These are phyloP conservation scores for Gymnopilus junonius DNA, from an alignment of 768 basidiomycete genomes.

Conservation along the genomic window DNA sequence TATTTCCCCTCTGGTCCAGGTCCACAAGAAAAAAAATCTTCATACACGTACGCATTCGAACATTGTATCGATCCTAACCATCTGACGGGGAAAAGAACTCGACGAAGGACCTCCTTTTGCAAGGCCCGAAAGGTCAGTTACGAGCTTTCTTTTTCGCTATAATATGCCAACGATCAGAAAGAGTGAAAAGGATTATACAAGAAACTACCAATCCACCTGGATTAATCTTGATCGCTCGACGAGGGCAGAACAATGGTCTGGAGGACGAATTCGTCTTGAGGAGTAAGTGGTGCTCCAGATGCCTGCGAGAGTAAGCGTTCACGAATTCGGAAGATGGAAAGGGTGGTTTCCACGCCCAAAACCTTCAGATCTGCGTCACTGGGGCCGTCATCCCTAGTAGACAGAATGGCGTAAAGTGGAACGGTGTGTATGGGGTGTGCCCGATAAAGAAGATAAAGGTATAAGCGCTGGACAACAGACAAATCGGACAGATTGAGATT, in stretches of 20 bases:
- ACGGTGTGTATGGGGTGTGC: conserved; percentile 50
- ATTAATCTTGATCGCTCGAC: conserved; percentile 1
- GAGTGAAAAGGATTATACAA: not conserved
- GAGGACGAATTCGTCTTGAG: conserved; percentile 14
- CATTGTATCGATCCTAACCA: not conserved
- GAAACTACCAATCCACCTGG: conserved; percentile 15
- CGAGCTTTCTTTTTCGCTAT: not conserved
- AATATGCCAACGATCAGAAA: not conserved
- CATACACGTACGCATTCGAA: not conserved
- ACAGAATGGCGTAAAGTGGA: conserved; percentile 57
- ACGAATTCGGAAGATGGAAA: conserved; percentile 55
- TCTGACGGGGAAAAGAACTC: not conserved
- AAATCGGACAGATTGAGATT: conserved; percentile 44
- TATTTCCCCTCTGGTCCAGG: not conserved
- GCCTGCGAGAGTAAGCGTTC: conserved; percentile 41
- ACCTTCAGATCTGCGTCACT: conserved; percentile 54
- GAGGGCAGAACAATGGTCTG: conserved; percentile 12
- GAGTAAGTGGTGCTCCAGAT: not conserved
- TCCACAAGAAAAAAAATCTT: conserved; percentile 3
- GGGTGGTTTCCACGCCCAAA: conserved; percentile 55
- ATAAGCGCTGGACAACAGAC: conserved; percentile 34
- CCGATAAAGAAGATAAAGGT: conserved; percentile 53
- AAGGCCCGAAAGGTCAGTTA: not conserved
- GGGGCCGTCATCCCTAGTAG: conserved; percentile 52
- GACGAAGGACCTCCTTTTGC: not conserved